A percentile compares a stretch with the other conserved stretches of the same genome.
These are phyloP conservation scores for Colletotrichum lindemuthianum DNA, from an alignment of 2,329 filamentous ascomycete species.

Conservation along the genomic window DNA sequence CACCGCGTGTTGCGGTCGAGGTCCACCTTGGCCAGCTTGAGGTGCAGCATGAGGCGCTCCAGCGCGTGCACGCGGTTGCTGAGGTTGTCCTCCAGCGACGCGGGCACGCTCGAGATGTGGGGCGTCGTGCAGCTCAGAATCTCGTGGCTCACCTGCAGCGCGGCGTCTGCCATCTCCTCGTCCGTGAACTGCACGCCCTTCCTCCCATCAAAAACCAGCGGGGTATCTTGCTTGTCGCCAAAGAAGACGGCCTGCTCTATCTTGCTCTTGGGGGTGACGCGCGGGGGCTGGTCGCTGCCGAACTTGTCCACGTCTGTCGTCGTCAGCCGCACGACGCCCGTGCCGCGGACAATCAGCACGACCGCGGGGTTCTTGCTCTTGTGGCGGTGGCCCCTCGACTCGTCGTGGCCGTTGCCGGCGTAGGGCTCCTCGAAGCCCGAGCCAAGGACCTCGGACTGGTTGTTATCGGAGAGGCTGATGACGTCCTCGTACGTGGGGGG, in stretches of 20 bases:
- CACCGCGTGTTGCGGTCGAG: slow-evolving; percentile 78
- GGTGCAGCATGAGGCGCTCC: slow-evolving; percentile 76
- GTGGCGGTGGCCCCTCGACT: slow-evolving; percentile 59
- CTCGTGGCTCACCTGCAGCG: slow-evolving; percentile 80
- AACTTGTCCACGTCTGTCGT: slow-evolving; percentile 70
- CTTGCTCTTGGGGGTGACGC: slow-evolving; percentile 85
- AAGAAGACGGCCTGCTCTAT: slow-evolving; percentile 96
- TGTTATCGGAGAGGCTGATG: slow-evolving; percentile 78
- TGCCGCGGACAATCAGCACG: slow-evolving; percentile 71
- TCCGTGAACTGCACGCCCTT: slow-evolving; percentile 73
- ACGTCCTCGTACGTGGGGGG: slow-evolving; percentile 84
- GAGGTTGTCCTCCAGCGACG: slow-evolving; percentile 85
- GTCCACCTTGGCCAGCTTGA: slow-evolving; percentile 72
- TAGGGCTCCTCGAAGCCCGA: slow-evolving; percentile 71
- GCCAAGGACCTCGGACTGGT: slow-evolving; percentile 70
- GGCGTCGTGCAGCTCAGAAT: slow-evolving; percentile 81
- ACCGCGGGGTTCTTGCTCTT: slow-evolving; percentile 70
- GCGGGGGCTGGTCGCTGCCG: slow-evolving; percentile 64
- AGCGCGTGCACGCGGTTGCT: slow-evolving; percentile 77
- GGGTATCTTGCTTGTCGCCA: slow-evolving; percentile 81
- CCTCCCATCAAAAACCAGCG: slow-evolving; percentile 83
- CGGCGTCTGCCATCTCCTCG: slow-evolving; percentile 79
- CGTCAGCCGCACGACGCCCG: slow-evolving; percentile 68
- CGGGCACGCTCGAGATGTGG: slow-evolving; percentile 77
- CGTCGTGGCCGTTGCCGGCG: slow-evolving; percentile 51